phyloP scores from a whole-genome alignment of 192 early-diverging fungal species.

The Backusella westeae region DNA sequence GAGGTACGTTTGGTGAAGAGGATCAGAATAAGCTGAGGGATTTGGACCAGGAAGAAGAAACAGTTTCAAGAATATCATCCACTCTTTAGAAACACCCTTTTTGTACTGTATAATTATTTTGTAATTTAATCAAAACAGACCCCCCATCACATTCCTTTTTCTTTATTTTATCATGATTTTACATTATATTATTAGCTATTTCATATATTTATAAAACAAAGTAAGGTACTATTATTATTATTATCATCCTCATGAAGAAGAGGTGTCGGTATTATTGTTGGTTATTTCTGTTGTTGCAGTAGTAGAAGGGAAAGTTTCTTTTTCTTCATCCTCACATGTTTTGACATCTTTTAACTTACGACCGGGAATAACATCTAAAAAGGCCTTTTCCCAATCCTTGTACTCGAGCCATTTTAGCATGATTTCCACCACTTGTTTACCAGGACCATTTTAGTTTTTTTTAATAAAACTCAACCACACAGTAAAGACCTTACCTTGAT shows the following conservation, averaged over 20 bases:
- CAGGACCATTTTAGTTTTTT: background rate
- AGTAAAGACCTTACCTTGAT: conserved; percentile 64
- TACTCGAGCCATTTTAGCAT: conserved; percentile 73
- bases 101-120: background rate
- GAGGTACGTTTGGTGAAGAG: conserved; percentile 35
- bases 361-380: conserved; percentile 83
- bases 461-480: background rate
- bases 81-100: background rate
- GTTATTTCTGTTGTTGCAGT: background rate
- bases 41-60: conserved; percentile 1
- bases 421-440: conserved; percentile 79
- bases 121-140: background rate
- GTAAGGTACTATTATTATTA: background rate
- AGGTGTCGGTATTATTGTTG: background rate
- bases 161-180: background rate
- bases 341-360: conserved; percentile 68
- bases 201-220: background rate
- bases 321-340: background rate
- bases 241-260: background rate
- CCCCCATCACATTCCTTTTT: background rate
- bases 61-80: background rate
- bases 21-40: conserved; percentile 13
- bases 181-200: background rate
- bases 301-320: background rate
- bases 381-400: conserved; percentile 81